Base-by-base conservation (phyloP, 306 rosid genomes). In the Begonia masoniana region DNA sequence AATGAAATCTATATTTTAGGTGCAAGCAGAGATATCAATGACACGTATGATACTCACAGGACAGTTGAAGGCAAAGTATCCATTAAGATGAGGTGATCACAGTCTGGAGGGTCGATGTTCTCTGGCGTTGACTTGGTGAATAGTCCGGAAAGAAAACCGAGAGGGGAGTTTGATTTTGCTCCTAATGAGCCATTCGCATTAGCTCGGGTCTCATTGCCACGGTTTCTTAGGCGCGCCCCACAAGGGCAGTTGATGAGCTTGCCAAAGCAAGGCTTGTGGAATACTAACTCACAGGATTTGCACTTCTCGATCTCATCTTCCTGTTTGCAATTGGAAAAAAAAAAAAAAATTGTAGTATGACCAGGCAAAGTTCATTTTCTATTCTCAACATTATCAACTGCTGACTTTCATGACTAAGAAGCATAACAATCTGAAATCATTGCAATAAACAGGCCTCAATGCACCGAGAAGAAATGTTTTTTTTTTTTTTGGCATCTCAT, bases 41-140 rank as follows among this genome's bases (percentile, higher is more conserved):
- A 63, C n/a, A n/a, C 48, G 62, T 68, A 66, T 12, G 51, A 63
- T 42, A 39, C 45, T 80, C 71, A 91, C 26, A 91, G 63, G 60
- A 79, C 59, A 50, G 64, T 72, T 71, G 80, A 62, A 19, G 99
- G 99, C 56, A 91, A 68, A 43, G 96, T 83, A 68, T 92, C 96
- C 99, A 86, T 83, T 51, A 83, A 64, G 60, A 91, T 73, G 66
- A 80, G 66, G 69, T 83, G 83, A 60, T 78, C 94, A 10, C 48
- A 4, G 7, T 78, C 85, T 67, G 62, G 81, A 43, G 60, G 81
- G 47, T 69, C 84, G 41, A 59, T 67, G 14, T 62, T 75, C 13
- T 75, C 80, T 2, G 74, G 63, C 59, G 71, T 79, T 56, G 71
- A 71, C 66, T 62, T 83, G 0, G 79, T 15, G 76, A 91, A 77